phyloP scores from a whole-genome alignment of 2,329 filamentous ascomycete genomes.

The Blastomyces gilchristii region DNA sequence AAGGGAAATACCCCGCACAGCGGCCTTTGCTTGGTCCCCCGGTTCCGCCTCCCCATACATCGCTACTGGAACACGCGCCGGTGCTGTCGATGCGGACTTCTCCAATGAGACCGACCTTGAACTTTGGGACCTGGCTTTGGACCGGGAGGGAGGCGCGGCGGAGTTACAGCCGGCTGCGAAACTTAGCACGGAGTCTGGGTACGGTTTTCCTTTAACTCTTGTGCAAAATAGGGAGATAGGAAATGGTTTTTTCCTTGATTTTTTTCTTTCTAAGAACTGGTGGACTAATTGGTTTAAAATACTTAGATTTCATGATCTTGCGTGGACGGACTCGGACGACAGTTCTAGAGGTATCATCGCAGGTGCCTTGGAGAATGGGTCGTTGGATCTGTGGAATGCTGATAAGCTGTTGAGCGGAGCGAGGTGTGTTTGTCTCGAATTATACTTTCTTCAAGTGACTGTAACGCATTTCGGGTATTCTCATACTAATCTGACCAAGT shows the following conservation, averaged over 20 bases:
- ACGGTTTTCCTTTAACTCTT: slow-evolving; percentile 20
- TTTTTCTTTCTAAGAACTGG: slow-evolving; percentile 9
- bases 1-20: slow-evolving; percentile 91
- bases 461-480: not conserved
- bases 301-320: slow-evolving; percentile 85
- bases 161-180: slow-evolving; percentile 80
- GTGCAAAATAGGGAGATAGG: slow-evolving; percentile 68
- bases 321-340: slow-evolving; percentile 76
- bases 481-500: slow-evolving; percentile 21
- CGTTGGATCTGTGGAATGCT: slow-evolving; percentile 88
- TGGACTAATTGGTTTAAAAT: slow-evolving; percentile 4
- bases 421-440: slow-evolving; percentile 31
- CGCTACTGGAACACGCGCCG: slow-evolving; percentile 87
- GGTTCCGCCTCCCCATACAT: slow-evolving; percentile 67
- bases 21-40: slow-evolving; percentile 93
- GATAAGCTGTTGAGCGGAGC: slow-evolving; percentile 50
- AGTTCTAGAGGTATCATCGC: slow-evolving; percentile 83
- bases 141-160: slow-evolving; percentile 61
- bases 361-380: slow-evolving; percentile 87
- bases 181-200: slow-evolving; percentile 85
- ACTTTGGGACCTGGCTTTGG: slow-evolving; percentile 85
- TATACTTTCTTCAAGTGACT: not conserved
- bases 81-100: slow-evolving; percentile 93
- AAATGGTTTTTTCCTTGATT: slow-evolving; percentile 38
- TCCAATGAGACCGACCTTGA: slow-evolving; percentile 95